phyloP scores from a whole-genome alignment of 768 basidiomycete species.

The Auricularia sp. region DNA sequence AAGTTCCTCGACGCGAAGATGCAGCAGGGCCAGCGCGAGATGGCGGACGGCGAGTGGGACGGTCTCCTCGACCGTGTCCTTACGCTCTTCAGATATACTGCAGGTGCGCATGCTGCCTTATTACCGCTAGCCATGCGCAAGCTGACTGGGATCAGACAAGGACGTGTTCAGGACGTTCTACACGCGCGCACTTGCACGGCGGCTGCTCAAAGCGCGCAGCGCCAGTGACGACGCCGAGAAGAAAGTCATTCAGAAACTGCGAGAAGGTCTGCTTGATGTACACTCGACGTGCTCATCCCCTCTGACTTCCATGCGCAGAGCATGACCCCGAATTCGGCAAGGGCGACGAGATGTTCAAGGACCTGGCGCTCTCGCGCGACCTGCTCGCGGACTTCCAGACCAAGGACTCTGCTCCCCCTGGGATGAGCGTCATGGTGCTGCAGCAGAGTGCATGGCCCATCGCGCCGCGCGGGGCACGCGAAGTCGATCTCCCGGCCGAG shows the following conservation, averaged over 20 bases:
- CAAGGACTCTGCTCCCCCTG: conserved; percentile 23
- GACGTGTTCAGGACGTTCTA: conserved; percentile 93
- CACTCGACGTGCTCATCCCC: too few species aligned
- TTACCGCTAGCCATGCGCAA: neutral
- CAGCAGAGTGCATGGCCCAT: conserved; percentile 88
- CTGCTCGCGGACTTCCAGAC: conserved; percentile 54
- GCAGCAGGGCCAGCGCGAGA: conserved; percentile 72
- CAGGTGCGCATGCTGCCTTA: conserved; percentile 23
- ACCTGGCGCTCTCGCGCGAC: conserved; percentile 69
- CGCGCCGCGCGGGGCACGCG: conserved; percentile 33
- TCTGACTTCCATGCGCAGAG: conserved; percentile 32
- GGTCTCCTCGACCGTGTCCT: conserved; percentile 54
- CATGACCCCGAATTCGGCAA: conserved; percentile 94
- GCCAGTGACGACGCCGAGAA: conserved; percentile 84
- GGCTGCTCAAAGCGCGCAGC: conserved; percentile 71
- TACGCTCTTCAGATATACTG: conserved; percentile 72
- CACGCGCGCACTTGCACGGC: conserved; percentile 77
- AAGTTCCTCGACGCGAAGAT: conserved; percentile 81
- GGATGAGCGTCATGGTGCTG: conserved; percentile 67
- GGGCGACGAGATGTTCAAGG: conserved; percentile 94
- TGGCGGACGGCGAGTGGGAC: conserved; percentile 54
- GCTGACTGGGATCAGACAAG: conserved; percentile 40
- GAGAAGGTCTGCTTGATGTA: conserved; percentile 44
- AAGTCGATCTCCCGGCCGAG: conserved; percentile 41
- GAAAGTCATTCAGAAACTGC: conserved; percentile 73